These are phyloP conservation scores for Phytopythium vexans DNA, from an alignment of 352 stramenopile genomes.

Conservation along the genomic window DNA sequence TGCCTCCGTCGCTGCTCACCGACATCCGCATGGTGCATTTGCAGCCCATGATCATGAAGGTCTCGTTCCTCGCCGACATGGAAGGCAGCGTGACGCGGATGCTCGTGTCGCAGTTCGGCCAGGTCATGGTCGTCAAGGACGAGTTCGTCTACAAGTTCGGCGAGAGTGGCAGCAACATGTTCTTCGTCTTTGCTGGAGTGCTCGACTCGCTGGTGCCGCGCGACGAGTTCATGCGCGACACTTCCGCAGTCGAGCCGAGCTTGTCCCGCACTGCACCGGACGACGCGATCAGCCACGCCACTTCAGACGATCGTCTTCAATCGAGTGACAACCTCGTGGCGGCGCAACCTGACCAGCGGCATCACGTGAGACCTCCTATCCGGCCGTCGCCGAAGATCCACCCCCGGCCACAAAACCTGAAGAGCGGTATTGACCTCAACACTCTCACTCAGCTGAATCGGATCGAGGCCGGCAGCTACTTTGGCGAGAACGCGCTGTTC, in stretches of 20 bases:
- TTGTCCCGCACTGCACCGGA: not conserved
- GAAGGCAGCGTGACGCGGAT: conserved; percentile 55
- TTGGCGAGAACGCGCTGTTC: conserved; percentile 68
- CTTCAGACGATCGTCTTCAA: not conserved
- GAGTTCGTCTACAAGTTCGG: conserved; percentile 65
- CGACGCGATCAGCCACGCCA: not conserved
- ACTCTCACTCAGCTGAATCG: conserved; percentile 50
- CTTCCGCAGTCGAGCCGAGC: conserved; percentile 23
- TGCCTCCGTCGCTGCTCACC: conserved; percentile 61
- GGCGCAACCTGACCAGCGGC: too few species aligned
- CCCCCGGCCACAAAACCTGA: conserved; percentile 12
- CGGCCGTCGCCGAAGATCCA: conserved; percentile 11
- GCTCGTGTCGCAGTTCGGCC: conserved; percentile 67
- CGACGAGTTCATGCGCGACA: conserved; percentile 27
- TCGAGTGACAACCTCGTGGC: too few species aligned
- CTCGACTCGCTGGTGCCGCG: conserved; percentile 43
- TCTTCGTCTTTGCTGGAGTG: conserved; percentile 66
- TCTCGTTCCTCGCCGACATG: conserved; percentile 57
- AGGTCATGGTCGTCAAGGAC: conserved; percentile 53
- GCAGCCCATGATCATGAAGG: conserved; percentile 66
- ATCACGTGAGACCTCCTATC: not conserved
- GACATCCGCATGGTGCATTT: conserved; percentile 70
- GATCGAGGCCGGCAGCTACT: conserved; percentile 49
- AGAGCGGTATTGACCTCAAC: conserved; percentile 13
- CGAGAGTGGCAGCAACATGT: conserved; percentile 71